Percentiles rank a stretch among this genome's conserved stretches.
Evolutionary conservation across 148 eudicot species (phyloP).

Genomic region (Tetragonia tetragonoides): DNA sequence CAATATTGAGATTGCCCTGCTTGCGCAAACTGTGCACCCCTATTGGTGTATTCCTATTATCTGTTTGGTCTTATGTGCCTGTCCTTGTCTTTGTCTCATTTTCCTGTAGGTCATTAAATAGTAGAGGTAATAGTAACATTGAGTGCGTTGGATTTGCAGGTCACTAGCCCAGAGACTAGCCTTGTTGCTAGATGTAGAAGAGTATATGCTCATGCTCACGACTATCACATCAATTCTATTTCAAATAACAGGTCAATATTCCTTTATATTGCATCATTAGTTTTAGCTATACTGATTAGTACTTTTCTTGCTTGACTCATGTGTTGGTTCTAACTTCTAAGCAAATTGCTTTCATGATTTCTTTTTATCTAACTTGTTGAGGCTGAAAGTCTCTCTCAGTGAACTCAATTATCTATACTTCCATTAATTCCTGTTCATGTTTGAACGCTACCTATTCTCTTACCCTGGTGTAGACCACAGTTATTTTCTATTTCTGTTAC

Average conservation of each 20-base stretch:
- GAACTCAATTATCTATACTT: not conserved
- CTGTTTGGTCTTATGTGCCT: not conserved
- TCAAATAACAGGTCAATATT: slow-evolving; percentile 64
- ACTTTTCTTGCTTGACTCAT: not conserved
- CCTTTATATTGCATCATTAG: not conserved
- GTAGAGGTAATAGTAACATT: slow-evolving; percentile 10
- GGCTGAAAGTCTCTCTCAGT: not conserved
- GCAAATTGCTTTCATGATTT: no score
- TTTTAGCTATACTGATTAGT: not conserved
- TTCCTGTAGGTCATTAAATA: not conserved
- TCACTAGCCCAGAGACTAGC: slow-evolving; percentile 70
- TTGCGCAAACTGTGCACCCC: not conserved
- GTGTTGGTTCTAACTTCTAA: not conserved
- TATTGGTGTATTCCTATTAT: not conserved
- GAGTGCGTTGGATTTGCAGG: slow-evolving; percentile 34
- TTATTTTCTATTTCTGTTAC: not conserved
- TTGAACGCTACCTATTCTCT: not conserved
- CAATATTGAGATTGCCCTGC: not conserved
- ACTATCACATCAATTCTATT: slow-evolving; percentile 78
- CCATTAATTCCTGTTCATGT: not conserved
- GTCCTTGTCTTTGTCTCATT: not conserved
- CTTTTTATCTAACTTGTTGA: not conserved
- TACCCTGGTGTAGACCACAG: not conserved
- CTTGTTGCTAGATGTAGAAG: slow-evolving; percentile 75
- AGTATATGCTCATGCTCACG: slow-evolving; percentile 89